These are phyloP conservation scores for Phytophthora lateralis DNA, from an alignment of 352 stramenopile species.

Conservation along the genomic window DNA sequence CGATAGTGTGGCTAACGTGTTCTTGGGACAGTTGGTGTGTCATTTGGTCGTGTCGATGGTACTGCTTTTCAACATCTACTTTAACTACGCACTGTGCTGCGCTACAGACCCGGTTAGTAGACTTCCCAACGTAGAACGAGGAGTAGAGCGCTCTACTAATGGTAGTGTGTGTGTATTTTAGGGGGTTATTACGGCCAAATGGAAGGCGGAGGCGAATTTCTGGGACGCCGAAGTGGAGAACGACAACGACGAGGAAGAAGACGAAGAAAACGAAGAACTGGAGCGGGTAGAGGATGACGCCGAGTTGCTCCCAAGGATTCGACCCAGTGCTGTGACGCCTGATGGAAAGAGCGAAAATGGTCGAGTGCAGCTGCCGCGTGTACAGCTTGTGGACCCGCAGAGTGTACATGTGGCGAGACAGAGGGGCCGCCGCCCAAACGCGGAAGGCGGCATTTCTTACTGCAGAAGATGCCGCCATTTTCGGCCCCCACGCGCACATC, in stretches of 20 bases:
- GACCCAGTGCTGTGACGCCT: slow-evolving; percentile 21
- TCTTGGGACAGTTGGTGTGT: slow-evolving; percentile 30
- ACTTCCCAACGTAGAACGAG: slow-evolving; percentile 1
- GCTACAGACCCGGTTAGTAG: slow-evolving; percentile 54
- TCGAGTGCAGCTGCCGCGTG: slow-evolving; percentile 23
- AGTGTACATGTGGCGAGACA: slow-evolving; percentile 43
- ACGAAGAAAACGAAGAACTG: slow-evolving; percentile 8
- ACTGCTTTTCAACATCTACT: slow-evolving; percentile 71
- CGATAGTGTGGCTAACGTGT: neutral
- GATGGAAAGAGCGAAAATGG: slow-evolving; percentile 11
- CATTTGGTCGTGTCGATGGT: slow-evolving; percentile 40
- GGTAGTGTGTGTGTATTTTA: slow-evolving; percentile 13
- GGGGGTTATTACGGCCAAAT: slow-evolving; percentile 34
- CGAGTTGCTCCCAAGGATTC: slow-evolving; percentile 35
- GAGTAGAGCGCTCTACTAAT: slow-evolving; percentile 10
- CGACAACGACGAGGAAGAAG: slow-evolving; percentile 4
- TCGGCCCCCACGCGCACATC: slow-evolving; percentile 57
- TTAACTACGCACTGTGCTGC: slow-evolving; percentile 77
- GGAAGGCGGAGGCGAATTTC: slow-evolving; percentile 17
- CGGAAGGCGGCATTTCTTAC: slow-evolving; percentile 41
- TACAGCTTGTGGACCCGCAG: slow-evolving; percentile 43
- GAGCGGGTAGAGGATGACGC: slow-evolving; percentile 17
- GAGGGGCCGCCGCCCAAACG: slow-evolving; percentile 21
- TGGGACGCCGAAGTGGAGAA: slow-evolving; percentile 25
- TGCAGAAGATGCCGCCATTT: slow-evolving; percentile 59